Evolutionary conservation across 1,139 yeast species (phyloP), one percentile per base, ranked within the genome.

Genomic region (Trichomonascaceae sp.): DNA sequence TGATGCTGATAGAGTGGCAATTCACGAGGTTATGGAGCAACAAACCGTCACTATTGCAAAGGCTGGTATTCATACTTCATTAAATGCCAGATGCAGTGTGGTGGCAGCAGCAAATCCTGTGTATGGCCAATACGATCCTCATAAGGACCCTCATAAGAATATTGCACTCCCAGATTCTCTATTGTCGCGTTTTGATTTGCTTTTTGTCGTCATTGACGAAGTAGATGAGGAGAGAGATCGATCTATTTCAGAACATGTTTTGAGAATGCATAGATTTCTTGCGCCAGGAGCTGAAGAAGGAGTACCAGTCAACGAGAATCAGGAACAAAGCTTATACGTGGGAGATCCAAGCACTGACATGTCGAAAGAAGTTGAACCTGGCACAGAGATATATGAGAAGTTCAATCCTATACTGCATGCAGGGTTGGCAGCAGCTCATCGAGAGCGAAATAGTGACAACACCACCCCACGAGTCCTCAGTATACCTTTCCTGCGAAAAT

Each of bases 1-100:
- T 58, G 99, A 95, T 69, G 81, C 84, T 32, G 99, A 93, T 73
- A 81, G 99, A 70, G 99, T 93, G 53, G 98, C 99, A 1, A 93
- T 93, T 66, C 99, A 93, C 73, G 99, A 93, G 79, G 99, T 93
- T 51, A 95, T 93, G 99, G 99, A 93, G 75, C 99, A 93, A 73
- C 99, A 95, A 70, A 93, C 99, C 0, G 97, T 93, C 32, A 93
- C 99, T 1, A 91, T 93, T 68, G 96, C 99, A 50, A 95, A 93
- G 70, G 99, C 99, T 1, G 99, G 99, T 62, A 93, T 93, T 62
- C 98, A 93, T 68, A 91, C 99, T 1, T 86, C 98, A 5, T 78
- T 93, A 63, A 93, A 93, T 70, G 99, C 99, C 15, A 82, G 99
- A 64, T 93, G 99, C 74, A 87, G 96, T 44, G 99, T 93, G 19